Evolutionary conservation across 1,139 yeast species (phyloP), one percentile per base, ranked within the genome.

Genomic region (Saccharomyces uvarum): DNA sequence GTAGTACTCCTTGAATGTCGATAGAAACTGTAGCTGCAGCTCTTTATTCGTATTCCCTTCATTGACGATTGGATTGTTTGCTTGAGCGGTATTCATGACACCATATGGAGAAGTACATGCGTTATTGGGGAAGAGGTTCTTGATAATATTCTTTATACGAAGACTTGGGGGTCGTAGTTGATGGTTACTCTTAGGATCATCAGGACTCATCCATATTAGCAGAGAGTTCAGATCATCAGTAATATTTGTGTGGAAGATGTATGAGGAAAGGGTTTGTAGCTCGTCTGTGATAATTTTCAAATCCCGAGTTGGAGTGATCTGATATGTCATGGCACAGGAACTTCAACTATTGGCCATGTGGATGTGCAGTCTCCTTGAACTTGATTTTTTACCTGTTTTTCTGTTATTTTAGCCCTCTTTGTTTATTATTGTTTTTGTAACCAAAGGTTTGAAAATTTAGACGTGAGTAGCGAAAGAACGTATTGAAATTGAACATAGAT

Each of bases 141-240:
- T 62, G 16, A 65, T 62, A 13, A 61, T 53, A 41, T 61, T 61
- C 42, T 65, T 66, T 11, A 66, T 49, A 26, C 67, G 53, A 29
- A 66, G 48, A 2, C 65, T 58, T 1, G 67, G 67, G 9, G 67
- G 66, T 21, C 59, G 59, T 49, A 57, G 51, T 27, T 61, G 63
- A 50, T 60, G 65, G 49, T 61, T 61, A 53, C 61, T 63, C 48
- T 55, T 51, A 21, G 56, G 53, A 50, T 59, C 66, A 54, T 60
- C 59, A 7, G 69, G 69, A 46, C 63, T 58, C 33, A 65, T 27
- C 69, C 69, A 66, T 13, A 58, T 57, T 11, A 66, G 55, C 41
- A 66, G 51, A 2, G 63, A 54, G 33, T 64, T 65, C n/a, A 65
- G 33, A 21, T 65, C 68, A 51, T 63, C 66, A 7, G 19, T 14